Base-by-base conservation (phyloP, 2,329 filamentous ascomycete species). In the Hypocrella siamensis region DNA sequence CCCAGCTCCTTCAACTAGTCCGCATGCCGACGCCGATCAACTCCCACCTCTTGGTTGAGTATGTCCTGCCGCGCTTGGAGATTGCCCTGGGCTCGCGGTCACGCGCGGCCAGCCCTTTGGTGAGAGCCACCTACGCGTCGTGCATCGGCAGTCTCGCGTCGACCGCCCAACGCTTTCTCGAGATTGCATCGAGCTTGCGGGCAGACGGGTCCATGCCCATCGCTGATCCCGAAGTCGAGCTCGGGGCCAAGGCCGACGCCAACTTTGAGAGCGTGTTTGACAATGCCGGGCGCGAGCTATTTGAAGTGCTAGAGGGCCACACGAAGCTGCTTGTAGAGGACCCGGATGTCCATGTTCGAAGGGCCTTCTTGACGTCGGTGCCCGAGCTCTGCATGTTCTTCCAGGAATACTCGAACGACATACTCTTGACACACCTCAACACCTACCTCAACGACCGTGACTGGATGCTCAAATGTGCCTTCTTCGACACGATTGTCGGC, bases 381-480 rank as follows among this genome's bases (percentile, higher is more conserved):
- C 79, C 86, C 0, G 82, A 85, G 39, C 65, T 98, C 2, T 98
- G 90, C 49, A 75, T 94, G 42, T 96, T 98, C 54, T 96, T 98
- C 42, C 86, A 81, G 38, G 70, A 77, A n/a, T 79, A 85, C 46
- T 80, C 88, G 1, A 94, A 92, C 50, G 90, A 98, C 48, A 83
- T 98, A n/a, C 76, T 98, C 12, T 61, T 98, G 16, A 93, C 85
- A 19, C 90, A 98, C 56, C 63, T 98, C 18, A 96, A 96, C 48
- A 98, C 90, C 0, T 98, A 98, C 46, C 60, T 98, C 7, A 98
- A 98, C 42, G 90, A 96, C 45, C 75, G 79, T 26, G 86, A 98
- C 50, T 98, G 90, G 90, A 84, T 84, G 51, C 60, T 98, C 19
- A 94, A 93, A 52, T 94, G 85, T 45, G 85, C 88, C 3, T 96